A percentile compares a stretch with the other conserved stretches of the same genome.
These are phyloP conservation scores for Elymus sibiricus DNA, from an alignment of 176 grass and related monocot genomes.

Conservation along the genomic window DNA sequence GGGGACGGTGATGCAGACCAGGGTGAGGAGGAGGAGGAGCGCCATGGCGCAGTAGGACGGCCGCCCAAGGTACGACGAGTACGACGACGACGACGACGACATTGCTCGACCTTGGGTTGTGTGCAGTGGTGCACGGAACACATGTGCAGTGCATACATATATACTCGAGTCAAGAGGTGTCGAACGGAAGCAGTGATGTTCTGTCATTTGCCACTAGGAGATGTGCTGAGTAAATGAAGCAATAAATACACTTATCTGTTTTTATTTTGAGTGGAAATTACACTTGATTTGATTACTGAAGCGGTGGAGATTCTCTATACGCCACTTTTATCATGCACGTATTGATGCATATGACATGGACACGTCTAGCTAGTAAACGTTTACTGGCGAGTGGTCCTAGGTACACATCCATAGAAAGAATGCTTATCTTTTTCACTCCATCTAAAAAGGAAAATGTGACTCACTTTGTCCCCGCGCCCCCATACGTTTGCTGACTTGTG, in stretches of 20 bases:
- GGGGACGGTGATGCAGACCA: slow-evolving; percentile 4
- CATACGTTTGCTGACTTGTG: too few species aligned
- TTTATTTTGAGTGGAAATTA: too few species aligned
- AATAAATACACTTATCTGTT: neutral
- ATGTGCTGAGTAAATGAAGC: neutral
- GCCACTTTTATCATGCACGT: too few species aligned
- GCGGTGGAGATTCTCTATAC: too few species aligned
- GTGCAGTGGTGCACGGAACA: neutral
- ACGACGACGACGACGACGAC: neutral
- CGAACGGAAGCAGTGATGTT: neutral
- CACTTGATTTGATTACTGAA: too few species aligned
- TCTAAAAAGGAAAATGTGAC: too few species aligned
- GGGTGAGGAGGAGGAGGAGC: slow-evolving; percentile 32
- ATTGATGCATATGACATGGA: too few species aligned
- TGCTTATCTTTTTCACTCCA: too few species aligned
- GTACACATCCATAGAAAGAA: too few species aligned
- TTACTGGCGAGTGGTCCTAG: too few species aligned
- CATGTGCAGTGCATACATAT: neutral
- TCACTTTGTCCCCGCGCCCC: too few species aligned
- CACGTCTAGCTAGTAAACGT: too few species aligned
- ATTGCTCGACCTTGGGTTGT: neutral
- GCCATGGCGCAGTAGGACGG: neutral
- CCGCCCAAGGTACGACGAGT: slow-evolving; percentile 10
- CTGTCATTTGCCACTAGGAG: neutral
- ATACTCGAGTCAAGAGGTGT: neutral